Evolutionary conservation across 306 rosid genomes (phyloP).

Genomic region (Dryas drummondii): DNA sequence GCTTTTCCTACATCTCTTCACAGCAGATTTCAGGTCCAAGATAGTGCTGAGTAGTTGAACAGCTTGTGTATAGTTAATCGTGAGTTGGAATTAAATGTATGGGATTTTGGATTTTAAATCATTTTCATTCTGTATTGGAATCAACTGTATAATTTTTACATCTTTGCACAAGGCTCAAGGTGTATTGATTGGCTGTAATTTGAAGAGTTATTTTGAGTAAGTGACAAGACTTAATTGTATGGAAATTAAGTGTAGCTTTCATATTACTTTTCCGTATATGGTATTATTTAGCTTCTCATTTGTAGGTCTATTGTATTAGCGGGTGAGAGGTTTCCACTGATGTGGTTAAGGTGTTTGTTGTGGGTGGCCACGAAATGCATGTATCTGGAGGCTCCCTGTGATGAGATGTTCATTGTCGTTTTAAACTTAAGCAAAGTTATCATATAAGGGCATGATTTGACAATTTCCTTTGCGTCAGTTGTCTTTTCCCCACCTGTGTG

Average conservation of each 20-base stretch:
- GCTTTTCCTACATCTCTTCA: conserved; percentile 66
- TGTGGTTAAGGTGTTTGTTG: neutral
- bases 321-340: neutral
- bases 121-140: conserved; percentile 5
- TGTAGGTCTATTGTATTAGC: neutral
- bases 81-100: conserved; percentile 15
- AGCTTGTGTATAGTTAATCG: conserved; percentile 21
- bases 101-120: conserved; percentile 9
- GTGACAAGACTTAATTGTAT: conserved; percentile 2
- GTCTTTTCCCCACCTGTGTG: neutral
- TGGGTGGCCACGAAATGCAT: neutral
- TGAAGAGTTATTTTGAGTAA: conserved; percentile 4
- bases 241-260: neutral
- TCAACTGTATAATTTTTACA: conserved; percentile 11
- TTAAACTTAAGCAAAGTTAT: neutral
- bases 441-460: neutral
- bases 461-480: neutral
- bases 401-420: neutral
- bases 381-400: neutral
- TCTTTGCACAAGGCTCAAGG: conserved; percentile 13
- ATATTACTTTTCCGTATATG: neutral
- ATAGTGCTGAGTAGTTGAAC: conserved; percentile 31
- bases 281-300: neutral
- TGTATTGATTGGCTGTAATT: conserved; percentile 4
- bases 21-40: conserved; percentile 89